Evolutionary conservation across 2,329 filamentous ascomycete species (phyloP).

Genomic region (Fusarium transvaalense): DNA sequence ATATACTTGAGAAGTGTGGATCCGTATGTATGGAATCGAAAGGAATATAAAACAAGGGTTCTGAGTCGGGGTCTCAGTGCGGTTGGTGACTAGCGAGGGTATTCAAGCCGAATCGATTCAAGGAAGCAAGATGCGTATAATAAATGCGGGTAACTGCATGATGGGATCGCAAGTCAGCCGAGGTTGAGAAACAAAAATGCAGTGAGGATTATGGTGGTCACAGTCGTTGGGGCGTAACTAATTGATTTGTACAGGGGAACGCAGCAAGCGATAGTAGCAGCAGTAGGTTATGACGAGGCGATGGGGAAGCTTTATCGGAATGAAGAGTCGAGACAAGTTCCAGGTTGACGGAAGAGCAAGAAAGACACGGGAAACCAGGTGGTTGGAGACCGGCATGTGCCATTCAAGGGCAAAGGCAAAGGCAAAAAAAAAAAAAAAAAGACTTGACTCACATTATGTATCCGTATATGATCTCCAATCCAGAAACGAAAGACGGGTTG

Average conservation of each 20-base stretch:
- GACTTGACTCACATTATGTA: conserved; percentile 55
- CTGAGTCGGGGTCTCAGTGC: conserved; percentile 33
- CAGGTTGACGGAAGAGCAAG: conserved; percentile 6
- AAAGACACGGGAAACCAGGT: conserved; percentile 38
- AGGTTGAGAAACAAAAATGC: conserved; percentile 26
- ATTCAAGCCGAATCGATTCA: conserved; percentile 45
- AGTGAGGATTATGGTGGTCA: conserved; percentile 29
- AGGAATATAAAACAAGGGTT: conserved; percentile 35
- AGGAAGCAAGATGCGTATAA: conserved; percentile 40
- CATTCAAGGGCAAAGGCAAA: conserved; percentile 36
- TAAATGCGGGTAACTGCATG: conserved; percentile 49
- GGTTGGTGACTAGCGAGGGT: conserved; percentile 39
- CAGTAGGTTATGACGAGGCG: conserved; percentile 14
- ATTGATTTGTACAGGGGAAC: conserved; percentile 11
- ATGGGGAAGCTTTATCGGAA: conserved; percentile 36
- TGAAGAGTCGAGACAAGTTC: conserved; percentile 21
- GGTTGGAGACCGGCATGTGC: conserved; percentile 51
- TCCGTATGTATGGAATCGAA: conserved; percentile 22
- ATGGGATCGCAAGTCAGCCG: conserved; percentile 42
- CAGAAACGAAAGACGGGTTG: conserved; percentile 43
- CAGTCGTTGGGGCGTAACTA: conserved; percentile 29
- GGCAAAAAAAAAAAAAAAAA: conserved; percentile 49
- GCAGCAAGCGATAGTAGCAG: conserved; percentile 13
- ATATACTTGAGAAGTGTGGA: conserved; percentile 27
- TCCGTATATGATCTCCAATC: conserved; percentile 45